Evolutionary conservation across 2,329 filamentous ascomycete genomes (phyloP).

Genomic region (Huntiella abstrusa): DNA sequence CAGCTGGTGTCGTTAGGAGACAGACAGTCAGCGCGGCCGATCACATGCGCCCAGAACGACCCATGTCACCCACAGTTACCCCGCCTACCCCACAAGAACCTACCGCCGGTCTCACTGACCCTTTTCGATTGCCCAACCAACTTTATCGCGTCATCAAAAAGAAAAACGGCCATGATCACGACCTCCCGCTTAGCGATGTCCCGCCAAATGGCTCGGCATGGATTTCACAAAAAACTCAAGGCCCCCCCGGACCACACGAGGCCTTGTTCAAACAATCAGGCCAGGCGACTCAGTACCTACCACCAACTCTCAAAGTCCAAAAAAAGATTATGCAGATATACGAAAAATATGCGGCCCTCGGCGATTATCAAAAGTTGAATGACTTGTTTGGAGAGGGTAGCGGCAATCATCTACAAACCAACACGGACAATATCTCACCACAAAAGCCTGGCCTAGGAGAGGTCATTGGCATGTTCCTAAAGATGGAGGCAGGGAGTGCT

Average conservation of each 20-base stretch:
- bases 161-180: not conserved
- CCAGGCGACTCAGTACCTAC: constrained; percentile 1
- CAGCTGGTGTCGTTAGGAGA: not conserved
- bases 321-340: constrained; percentile 5
- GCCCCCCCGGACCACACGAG: not conserved
- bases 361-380: not conserved
- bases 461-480: constrained; percentile 6
- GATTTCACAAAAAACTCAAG: not conserved
- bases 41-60: not conserved
- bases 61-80: constrained; percentile 8
- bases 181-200: not conserved
- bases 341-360: not conserved
- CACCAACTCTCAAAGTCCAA: constrained; percentile 7
- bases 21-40: not conserved
- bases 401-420: not conserved
- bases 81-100: constrained; percentile 8
- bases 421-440: not conserved
- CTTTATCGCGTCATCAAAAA: not conserved
- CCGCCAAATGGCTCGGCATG: not conserved
- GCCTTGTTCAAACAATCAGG: not conserved
- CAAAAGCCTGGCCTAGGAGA: not conserved
- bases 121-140: not conserved
- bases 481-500: constrained; percentile 18
- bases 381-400: not conserved
- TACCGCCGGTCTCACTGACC: too few species aligned